phyloP scores from a whole-genome alignment of 1,284 basidiomycete species.

The Malassezia vespertilionis region DNA sequence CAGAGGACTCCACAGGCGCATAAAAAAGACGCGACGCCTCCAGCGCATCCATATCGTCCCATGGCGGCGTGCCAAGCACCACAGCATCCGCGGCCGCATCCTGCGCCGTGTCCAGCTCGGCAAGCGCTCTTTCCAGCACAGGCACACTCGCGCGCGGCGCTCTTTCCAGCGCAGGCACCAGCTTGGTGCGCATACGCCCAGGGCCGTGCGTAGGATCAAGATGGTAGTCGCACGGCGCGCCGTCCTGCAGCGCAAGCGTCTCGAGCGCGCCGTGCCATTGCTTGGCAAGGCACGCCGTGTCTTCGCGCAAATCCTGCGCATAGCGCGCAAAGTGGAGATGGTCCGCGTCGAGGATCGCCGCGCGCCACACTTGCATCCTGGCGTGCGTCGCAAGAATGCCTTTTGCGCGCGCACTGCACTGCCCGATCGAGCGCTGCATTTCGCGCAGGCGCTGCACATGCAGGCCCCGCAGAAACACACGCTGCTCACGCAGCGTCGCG shows the following conservation, averaged over 20 bases:
- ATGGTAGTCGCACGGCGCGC: slow-evolving; percentile 18
- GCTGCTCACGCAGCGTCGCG: background rate
- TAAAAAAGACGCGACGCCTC: background rate
- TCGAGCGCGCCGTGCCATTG: slow-evolving; percentile 2
- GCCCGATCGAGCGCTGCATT: slow-evolving; percentile 22
- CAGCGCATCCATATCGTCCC: background rate
- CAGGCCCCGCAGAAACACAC: background rate
- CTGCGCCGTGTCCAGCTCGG: background rate
- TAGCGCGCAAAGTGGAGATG: slow-evolving; percentile 22
- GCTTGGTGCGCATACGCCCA: slow-evolving; percentile 32
- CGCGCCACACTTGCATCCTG: slow-evolving; percentile 32
- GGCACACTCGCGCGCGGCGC: background rate
- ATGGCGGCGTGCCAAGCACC: background rate
- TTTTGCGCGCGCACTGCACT: slow-evolving; percentile 21
- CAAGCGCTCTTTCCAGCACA: background rate
- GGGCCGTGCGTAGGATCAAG: slow-evolving; percentile 46
- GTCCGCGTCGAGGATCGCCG: slow-evolving; percentile 22
- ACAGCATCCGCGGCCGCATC: background rate
- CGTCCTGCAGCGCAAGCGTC: background rate
- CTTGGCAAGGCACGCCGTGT: background rate
- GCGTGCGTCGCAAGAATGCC: slow-evolving; percentile 22
- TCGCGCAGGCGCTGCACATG: slow-evolving; percentile 25
- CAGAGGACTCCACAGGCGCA: too few relatives aligned
- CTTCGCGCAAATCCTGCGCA: slow-evolving; percentile 32
- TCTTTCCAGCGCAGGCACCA: slow-evolving; percentile 23